Base-by-base conservation (phyloP, 2,329 filamentous ascomycete genomes). In the Stemphylium beticola region DNA sequence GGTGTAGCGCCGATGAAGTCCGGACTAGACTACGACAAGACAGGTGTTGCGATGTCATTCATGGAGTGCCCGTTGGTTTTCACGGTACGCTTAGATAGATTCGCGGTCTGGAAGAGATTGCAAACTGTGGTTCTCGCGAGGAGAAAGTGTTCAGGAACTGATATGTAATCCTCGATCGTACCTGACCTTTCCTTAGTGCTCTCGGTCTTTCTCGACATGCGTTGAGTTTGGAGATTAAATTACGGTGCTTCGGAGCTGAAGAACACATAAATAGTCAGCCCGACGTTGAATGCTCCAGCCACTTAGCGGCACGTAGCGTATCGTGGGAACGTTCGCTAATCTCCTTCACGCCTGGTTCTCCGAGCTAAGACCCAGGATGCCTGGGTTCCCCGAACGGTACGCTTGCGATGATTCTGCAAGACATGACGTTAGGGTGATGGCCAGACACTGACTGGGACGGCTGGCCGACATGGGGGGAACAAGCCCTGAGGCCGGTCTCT, bases 391-490 rank as follows among this genome's bases (percentile, higher is more conserved):
- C 32, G 26, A 40, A 50, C 39, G 40, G 51, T 43, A 55, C 40
- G 40, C 52, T 55, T 55, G 31, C 32, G 32, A 42, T 20, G 39
- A 36, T 49, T 32, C 37, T 39, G 46, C 29, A 44, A 20, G 20
- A 34, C 29, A 51, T 55, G 47, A 55, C 52, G 52, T 51, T 55
- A 15, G 31, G 14, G 17, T 41, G 24, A 36, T 45, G 52, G 51
- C 38, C 50, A 43, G 45, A 49, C 26, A 38, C 18, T 36, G 47
- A 38, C 26, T 36, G 47, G 24, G 39, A 24, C 33, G 37, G 45
- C 38, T 39, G 52, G 52, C 15, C 36, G 33, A 51, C 47, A 54
- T 45, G 52, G 34, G 40, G 22, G 22, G 8, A 7, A 15, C 20
- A 36, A 44, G 17, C 24, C 43, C 36, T 31, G 32, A 44, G 20